Conservation (phyloP, 1,139 yeast genomes). For the Ogataea hybrid region DNA sequence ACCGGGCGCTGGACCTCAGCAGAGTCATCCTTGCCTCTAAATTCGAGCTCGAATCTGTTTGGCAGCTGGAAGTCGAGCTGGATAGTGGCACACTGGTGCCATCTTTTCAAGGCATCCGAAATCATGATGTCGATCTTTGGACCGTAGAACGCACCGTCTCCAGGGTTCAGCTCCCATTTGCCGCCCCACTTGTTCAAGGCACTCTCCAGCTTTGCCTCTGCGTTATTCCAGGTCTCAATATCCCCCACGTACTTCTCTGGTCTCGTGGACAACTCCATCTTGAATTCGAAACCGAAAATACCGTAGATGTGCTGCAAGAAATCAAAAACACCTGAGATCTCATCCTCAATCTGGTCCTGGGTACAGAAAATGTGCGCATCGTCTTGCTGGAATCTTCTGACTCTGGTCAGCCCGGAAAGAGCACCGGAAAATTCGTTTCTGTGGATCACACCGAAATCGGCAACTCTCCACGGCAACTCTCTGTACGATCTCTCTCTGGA, state of each 20-base stretch:
- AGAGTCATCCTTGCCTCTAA: too few species aligned
- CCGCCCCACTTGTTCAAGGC: conserved; percentile 63
- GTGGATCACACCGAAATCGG: conserved; percentile 93
- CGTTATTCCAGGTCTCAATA: conserved; percentile 76
- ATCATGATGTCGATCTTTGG: too few species aligned
- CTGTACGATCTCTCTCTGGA: too few species aligned
- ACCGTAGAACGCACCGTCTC: too few species aligned
- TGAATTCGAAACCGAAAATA: conserved; percentile 74
- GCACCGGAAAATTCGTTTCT: conserved; percentile 97
- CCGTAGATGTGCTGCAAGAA: conserved; percentile 76
- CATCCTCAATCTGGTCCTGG: conserved; percentile 73
- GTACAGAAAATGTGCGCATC: conserved; percentile 98
- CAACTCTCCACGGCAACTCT: conserved; percentile 84
- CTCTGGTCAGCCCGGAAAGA: conserved; percentile 89
- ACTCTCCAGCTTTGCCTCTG: conserved; percentile 67
- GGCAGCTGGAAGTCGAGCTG: too few species aligned
- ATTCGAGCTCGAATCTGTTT: too few species aligned
- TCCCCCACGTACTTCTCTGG: conserved; percentile 88
- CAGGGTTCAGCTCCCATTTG: too few species aligned
- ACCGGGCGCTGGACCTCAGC: too few species aligned
- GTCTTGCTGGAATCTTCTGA: conserved; percentile 96
- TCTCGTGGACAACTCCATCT: conserved; percentile 80
- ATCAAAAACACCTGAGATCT: conserved; percentile 71
- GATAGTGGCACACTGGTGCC: too few species aligned
- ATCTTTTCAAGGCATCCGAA: too few species aligned